Evolutionary conservation across 23 red algal species (phyloP).

Genomic region (Gracilaria gracilis): DNA sequence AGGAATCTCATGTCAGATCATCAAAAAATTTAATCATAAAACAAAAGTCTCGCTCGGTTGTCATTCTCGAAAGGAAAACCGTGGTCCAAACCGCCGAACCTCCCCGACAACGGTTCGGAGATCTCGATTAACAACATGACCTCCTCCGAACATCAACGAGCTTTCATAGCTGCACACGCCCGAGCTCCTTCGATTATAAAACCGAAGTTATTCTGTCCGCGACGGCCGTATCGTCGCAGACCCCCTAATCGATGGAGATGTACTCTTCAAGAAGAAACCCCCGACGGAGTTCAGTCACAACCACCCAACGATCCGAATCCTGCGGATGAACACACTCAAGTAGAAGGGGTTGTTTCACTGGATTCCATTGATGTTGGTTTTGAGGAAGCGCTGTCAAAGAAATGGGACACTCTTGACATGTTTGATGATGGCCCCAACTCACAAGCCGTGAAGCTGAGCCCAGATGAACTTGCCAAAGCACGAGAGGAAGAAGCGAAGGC

Average conservation of each 20-base stretch:
- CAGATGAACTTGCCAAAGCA: not conserved
- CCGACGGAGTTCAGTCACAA: not conserved
- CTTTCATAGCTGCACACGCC: slow-evolving; percentile 1
- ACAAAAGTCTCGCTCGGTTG: no score
- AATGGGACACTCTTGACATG: slow-evolving; percentile 45
- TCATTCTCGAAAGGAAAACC: no score
- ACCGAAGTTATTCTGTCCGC: not conserved
- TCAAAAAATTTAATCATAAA: no score
- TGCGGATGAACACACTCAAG: not conserved
- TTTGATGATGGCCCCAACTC: slow-evolving; percentile 14
- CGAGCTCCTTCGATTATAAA: not conserved
- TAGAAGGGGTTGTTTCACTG: not conserved
- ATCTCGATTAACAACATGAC: not conserved
- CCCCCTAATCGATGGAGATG: slow-evolving; percentile 4
- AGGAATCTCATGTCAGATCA: no score
- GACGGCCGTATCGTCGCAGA: slow-evolving; percentile 1
- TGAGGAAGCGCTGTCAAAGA: slow-evolving; percentile 37
- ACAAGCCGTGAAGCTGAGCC: not conserved
- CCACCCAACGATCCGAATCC: not conserved
- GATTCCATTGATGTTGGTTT: slow-evolving; percentile 7
- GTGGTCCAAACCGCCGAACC: not conserved
- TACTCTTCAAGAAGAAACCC: slow-evolving; percentile 2
- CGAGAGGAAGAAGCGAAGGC: not conserved
- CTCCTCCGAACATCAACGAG: slow-evolving; percentile 2
- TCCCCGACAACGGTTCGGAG: not conserved